These are phyloP conservation scores for Calendula officinalis DNA, from an alignment of 129 eudicot species.

Conservation along the genomic window DNA sequence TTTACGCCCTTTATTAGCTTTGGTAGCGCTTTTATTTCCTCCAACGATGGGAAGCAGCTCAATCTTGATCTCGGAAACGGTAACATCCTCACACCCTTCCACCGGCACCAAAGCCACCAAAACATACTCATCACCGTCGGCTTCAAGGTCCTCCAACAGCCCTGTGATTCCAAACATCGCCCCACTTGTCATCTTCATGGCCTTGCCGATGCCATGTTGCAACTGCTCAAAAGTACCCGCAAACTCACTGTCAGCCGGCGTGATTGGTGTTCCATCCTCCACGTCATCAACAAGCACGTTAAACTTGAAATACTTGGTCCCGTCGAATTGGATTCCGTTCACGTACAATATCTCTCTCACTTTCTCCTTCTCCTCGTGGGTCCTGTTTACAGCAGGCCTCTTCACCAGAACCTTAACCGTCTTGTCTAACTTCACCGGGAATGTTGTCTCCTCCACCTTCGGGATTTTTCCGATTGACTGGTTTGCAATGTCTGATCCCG, in stretches of 20 bases:
- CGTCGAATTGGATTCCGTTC: too few species aligned
- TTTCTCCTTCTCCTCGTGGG: conserved; percentile 3
- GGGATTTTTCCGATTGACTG: neutral
- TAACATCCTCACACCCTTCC: too few species aligned
- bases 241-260: neutral
- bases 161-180: too few species aligned
- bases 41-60: too few species aligned
- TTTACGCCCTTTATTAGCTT: too few species aligned
- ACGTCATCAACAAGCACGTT: conserved; percentile 3
- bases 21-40: too few species aligned
- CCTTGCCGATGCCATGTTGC: neutral
- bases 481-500: neutral
- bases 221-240: conserved; percentile 11
- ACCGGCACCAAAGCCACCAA: too few species aligned
- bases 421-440: conserved; percentile 12
- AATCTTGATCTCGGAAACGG: too few species aligned
- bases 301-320: neutral
- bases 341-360: neutral
- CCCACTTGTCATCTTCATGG: too few species aligned
- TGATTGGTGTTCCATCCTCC: neutral
- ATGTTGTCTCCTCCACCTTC: neutral
- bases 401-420: conserved; percentile 1
- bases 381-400: neutral
- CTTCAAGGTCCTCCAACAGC: too few species aligned
- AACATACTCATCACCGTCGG: too few species aligned